phyloP scores from a whole-genome alignment of 345 rosid species.

The Dovyalis caffra region DNA sequence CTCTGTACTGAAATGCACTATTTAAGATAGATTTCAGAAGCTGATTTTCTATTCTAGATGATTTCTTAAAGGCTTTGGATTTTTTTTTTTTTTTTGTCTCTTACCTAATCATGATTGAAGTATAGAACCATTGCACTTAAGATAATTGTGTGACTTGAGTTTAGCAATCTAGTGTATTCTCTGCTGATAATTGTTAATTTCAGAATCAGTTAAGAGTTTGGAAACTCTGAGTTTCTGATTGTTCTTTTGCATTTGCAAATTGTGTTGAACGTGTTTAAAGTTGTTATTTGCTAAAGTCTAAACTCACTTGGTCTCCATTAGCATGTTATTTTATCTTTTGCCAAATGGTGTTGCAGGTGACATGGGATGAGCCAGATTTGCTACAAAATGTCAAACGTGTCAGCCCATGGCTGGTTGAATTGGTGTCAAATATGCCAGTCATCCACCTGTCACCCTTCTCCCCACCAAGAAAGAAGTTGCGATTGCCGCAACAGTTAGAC shows the following conservation, averaged over 20 bases:
- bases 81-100: neutral
- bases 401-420: constrained; percentile 92
- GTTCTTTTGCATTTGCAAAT: neutral
- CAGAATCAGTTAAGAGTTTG: neutral
- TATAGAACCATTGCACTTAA: neutral
- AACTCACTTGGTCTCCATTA: neutral
- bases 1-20: neutral
- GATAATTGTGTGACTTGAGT: neutral
- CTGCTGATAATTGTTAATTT: neutral
- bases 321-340: neutral
- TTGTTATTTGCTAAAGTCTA: neutral
- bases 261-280: neutral
- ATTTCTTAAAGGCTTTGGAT: neutral
- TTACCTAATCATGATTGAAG: neutral
- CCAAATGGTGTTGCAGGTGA: constrained; percentile 45
- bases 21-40: neutral
- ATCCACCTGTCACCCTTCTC: constrained; percentile 71
- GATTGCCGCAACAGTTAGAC: constrained; percentile 59
- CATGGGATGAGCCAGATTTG: constrained; percentile 99
- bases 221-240: neutral
- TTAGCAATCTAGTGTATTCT: neutral
- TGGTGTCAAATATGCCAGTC: constrained; percentile 74
- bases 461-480: constrained; percentile 84
- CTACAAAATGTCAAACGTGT: constrained; percentile 90
- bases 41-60: neutral